Percentiles rank a stretch among this genome's conserved stretches.
Evolutionary conservation across 2,329 filamentous ascomycete genomes (phyloP).

Genomic region (Pleoardoris graminearum): DNA sequence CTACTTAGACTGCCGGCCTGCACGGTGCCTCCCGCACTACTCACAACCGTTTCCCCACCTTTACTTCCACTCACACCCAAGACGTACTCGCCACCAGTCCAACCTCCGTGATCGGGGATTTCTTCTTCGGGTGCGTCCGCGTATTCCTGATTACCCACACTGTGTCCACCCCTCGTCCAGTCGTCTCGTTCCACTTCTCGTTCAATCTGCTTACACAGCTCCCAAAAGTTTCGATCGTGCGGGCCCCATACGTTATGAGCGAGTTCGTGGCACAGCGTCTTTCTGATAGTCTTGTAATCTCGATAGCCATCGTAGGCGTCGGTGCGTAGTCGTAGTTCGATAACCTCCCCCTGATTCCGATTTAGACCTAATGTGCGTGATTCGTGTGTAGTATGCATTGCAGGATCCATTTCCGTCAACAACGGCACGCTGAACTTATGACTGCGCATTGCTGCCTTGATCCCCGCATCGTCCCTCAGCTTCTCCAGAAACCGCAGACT

Average conservation of each 20-base stretch:
- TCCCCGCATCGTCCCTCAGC: constrained; percentile 80
- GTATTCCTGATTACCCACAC: constrained; percentile 39
- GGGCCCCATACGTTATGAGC: constrained; percentile 86
- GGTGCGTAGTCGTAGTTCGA: constrained; percentile 87
- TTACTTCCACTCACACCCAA: constrained; percentile 33
- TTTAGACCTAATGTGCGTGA: constrained; percentile 84
- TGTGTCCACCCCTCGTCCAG: constrained; percentile 70
- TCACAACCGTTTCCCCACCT: constrained; percentile 18
- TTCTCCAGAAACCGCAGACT: constrained; percentile 73
- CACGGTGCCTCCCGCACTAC: constrained; percentile 29
- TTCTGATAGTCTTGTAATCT: constrained; percentile 88
- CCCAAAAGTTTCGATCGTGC: constrained; percentile 89
- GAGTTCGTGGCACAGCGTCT: constrained; percentile 92
- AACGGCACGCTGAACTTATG: constrained; percentile 84
- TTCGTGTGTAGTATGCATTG: constrained; percentile 80
- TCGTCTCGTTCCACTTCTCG: constrained; percentile 79
- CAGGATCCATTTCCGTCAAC: constrained; percentile 94
- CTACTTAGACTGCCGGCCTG: constrained; percentile 60
- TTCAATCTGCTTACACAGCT: constrained; percentile 84
- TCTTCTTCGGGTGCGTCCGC: constrained; percentile 38
- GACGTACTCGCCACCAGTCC: constrained; percentile 49
- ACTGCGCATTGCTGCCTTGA: constrained; percentile 78
- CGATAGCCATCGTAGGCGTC: constrained; percentile 93
- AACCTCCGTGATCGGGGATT: constrained; percentile 47
- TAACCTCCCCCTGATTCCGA: constrained; percentile 82